Conservation (phyloP, 441 rosid genomes). For the Brassica balearica region DNA sequence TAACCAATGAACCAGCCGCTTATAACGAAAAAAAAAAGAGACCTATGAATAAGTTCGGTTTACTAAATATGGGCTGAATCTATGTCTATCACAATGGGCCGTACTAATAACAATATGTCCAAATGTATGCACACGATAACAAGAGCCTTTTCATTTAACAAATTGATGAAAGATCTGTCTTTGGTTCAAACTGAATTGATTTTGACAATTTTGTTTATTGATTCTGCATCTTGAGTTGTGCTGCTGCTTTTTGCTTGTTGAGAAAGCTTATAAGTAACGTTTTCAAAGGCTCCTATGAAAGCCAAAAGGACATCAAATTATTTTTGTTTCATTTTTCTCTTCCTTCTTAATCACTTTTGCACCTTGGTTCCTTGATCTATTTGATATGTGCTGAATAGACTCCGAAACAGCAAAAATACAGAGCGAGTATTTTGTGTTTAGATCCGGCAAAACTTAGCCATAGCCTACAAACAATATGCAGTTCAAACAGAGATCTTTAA, state of each 20-base stretch:
- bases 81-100: too few relatives aligned
- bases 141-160: too few relatives aligned
- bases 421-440: background rate
- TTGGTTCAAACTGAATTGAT: too few relatives aligned
- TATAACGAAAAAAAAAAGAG: background rate
- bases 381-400: background rate
- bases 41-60: background rate
- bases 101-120: too few relatives aligned
- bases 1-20: background rate
- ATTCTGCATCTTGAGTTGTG: background rate
- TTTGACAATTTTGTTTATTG: background rate
- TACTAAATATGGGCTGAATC: too few relatives aligned
- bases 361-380: background rate
- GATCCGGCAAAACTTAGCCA: background rate
- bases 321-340: background rate
- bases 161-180: too few relatives aligned
- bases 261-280: background rate
- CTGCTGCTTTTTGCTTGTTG: background rate
- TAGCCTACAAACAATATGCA: background rate
- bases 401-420: background rate
- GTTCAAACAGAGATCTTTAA: constrained; percentile 22
- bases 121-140: too few relatives aligned
- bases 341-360: background rate
- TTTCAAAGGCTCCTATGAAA: background rate
- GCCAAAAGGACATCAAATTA: background rate